Evolutionary conservation across 139 green algal genomes (phyloP).

Genomic region (Asterochloris erici): DNA sequence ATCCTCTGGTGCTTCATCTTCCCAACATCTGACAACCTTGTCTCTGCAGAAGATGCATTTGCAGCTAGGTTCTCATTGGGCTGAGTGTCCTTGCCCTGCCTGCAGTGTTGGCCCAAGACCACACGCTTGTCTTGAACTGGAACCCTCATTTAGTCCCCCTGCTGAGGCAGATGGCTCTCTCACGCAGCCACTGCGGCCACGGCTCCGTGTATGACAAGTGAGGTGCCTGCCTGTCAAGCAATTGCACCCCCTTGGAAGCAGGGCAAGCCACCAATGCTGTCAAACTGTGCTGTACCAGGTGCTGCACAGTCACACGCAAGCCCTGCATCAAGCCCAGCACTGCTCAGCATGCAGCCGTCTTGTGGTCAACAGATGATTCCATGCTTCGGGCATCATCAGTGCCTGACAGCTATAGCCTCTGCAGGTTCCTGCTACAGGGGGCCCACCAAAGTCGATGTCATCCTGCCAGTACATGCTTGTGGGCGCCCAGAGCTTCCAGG

Average conservation of each 20-base stretch:
- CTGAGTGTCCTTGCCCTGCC: too few relatives aligned
- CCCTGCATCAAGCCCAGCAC: too few relatives aligned
- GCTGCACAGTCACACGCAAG: background rate
- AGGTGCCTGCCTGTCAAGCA: background rate
- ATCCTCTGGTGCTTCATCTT: too few relatives aligned
- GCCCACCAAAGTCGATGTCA: background rate
- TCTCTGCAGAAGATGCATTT: too few relatives aligned
- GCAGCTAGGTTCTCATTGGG: too few relatives aligned
- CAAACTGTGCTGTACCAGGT: background rate
- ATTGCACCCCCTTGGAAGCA: background rate
- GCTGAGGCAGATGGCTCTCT: slow-evolving; percentile 31
- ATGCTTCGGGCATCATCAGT: too few relatives aligned
- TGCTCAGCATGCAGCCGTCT: background rate
- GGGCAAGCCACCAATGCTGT: background rate
- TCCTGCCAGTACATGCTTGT: background rate
- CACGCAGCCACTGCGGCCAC: slow-evolving; percentile 14
- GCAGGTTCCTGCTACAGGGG: too few relatives aligned
- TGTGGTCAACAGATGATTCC: background rate
- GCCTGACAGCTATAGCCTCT: too few relatives aligned
- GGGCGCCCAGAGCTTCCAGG: background rate
- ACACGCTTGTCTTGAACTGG: slow-evolving; percentile 38
- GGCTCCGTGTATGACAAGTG: slow-evolving; percentile 15
- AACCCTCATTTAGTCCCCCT: slow-evolving; percentile 27
- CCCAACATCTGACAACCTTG: too few relatives aligned
- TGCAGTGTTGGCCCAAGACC: slow-evolving; percentile 23